A percentile compares a stretch with the other conserved stretches of the same genome.
Evolutionary conservation across 345 rosid species (phyloP).

Genomic region (Rhodomyrtus tomentosa): DNA sequence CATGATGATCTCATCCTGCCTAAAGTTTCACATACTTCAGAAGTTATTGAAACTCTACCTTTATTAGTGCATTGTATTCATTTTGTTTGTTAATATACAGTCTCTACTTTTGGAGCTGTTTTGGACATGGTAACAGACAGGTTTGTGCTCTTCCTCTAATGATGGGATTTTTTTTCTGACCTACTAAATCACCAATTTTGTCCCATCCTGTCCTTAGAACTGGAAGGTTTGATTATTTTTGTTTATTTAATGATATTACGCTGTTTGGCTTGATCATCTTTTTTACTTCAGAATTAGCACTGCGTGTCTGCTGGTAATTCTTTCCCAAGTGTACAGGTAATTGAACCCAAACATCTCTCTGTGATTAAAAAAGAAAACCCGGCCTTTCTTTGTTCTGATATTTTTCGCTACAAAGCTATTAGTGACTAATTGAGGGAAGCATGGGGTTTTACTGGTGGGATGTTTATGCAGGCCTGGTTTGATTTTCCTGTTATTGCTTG

Average conservation of each 20-base stretch:
- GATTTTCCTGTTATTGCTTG: constrained; percentile 69
- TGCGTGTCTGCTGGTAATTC: constrained; percentile 81
- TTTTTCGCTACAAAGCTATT: not conserved
- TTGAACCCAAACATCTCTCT: not conserved
- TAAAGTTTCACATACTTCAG: not conserved
- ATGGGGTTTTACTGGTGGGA: not conserved
- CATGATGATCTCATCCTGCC: not conserved
- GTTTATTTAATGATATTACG: constrained; percentile 1
- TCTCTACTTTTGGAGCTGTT: constrained; percentile 95
- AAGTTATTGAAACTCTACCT: not conserved
- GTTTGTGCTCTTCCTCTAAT: constrained; percentile 18
- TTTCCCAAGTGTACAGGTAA: constrained; percentile 77
- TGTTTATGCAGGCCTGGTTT: constrained; percentile 69
- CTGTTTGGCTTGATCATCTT: not conserved
- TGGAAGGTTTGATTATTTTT: not conserved
- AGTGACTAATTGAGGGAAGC: not conserved
- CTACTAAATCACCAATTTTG: not conserved
- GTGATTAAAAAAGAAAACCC: not conserved
- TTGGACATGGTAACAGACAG: constrained; percentile 97
- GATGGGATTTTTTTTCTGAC: not conserved
- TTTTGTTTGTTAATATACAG: constrained; percentile 17
- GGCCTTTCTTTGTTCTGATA: not conserved
- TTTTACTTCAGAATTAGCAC: constrained; percentile 77
- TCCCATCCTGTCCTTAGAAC: not conserved
- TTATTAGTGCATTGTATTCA: not conserved